These are phyloP conservation scores for Russula vinacea DNA, from an alignment of 768 basidiomycete species.

Conservation along the genomic window DNA sequence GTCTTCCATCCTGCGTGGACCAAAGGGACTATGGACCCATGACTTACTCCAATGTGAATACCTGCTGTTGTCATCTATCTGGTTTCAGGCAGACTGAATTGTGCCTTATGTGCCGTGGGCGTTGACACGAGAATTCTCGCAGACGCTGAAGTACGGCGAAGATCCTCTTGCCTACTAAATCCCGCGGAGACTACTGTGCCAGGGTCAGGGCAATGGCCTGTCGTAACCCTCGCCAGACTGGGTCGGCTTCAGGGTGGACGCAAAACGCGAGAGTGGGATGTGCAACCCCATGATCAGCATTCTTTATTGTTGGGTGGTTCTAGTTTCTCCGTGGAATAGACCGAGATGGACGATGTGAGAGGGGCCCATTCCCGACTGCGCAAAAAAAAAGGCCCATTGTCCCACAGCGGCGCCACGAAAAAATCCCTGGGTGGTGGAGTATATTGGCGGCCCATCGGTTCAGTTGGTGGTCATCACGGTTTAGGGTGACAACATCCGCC, in stretches of 20 bases:
- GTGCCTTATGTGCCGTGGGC: constrained; percentile 13
- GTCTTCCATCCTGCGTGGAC: constrained; percentile 3
- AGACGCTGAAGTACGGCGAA: constrained; percentile 51
- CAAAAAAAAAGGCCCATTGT: too few species aligned
- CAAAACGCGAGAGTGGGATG: constrained; percentile 64
- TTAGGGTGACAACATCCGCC: background rate
- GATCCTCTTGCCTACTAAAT: constrained; percentile 51
- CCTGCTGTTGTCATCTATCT: background rate
- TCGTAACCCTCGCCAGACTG: constrained; percentile 61
- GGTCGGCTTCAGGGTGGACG: constrained; percentile 57
- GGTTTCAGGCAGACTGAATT: constrained; percentile 14
- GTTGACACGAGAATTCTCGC: constrained; percentile 39
- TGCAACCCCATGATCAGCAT: constrained; percentile 53
- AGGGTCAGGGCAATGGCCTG: constrained; percentile 42
- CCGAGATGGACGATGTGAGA: constrained; percentile 27
- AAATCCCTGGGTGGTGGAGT: background rate
- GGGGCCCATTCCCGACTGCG: background rate
- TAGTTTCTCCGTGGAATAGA: constrained; percentile 59
- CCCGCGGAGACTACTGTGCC: constrained; percentile 41
- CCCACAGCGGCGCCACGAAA: background rate
- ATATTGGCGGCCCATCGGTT: background rate
- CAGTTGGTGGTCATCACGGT: too few species aligned
- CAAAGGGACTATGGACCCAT: constrained; percentile 6
- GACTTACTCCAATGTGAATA: constrained; percentile 1
- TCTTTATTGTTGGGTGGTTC: constrained; percentile 70